phyloP scores from a whole-genome alignment of 306 rosid genomes.

The Lupinus albus region DNA sequence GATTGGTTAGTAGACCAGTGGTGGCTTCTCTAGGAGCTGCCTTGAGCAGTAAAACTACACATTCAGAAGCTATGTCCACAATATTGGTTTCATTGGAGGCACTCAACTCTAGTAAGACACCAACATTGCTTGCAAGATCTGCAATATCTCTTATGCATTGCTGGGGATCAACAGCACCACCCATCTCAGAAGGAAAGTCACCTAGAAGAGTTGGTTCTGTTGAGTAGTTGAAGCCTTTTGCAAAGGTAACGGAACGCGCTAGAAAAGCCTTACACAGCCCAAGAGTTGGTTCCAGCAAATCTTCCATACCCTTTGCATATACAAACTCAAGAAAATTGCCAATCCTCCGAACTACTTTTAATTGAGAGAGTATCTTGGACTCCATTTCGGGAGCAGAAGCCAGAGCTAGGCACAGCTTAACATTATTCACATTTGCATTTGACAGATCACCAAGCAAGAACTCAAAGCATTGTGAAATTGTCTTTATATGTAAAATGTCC shows the following conservation, averaged over 20 bases:
- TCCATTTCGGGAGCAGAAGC: slow-evolving; percentile 98
- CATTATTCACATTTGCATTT: slow-evolving; percentile 82
- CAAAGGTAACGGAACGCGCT: slow-evolving; percentile 64
- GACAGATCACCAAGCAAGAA: slow-evolving; percentile 95
- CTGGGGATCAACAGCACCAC: slow-evolving; percentile 64
- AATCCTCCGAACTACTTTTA: slow-evolving; percentile 86
- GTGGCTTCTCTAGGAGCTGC: slow-evolving; percentile 97
- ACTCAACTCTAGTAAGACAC: slow-evolving; percentile 78
- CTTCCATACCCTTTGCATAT: slow-evolving; percentile 88
- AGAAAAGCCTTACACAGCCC: slow-evolving; percentile 92
- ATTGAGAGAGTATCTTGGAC: slow-evolving; percentile 85
- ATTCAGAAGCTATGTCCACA: slow-evolving; percentile 82
- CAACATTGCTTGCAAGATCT: slow-evolving; percentile 80
- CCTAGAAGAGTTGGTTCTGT: slow-evolving; percentile 71
- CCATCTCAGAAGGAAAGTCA: slow-evolving; percentile 53
- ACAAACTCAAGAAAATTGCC: slow-evolving; percentile 88
- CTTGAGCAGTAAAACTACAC: slow-evolving; percentile 70
- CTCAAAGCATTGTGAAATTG: slow-evolving; percentile 93
- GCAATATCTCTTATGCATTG: slow-evolving; percentile 78
- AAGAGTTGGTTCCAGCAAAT: slow-evolving; percentile 86
- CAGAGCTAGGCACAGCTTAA: slow-evolving; percentile 84
- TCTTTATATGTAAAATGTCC: slow-evolving; percentile 83
- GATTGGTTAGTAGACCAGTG: slow-evolving; percentile 82
- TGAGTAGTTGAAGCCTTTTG: slow-evolving; percentile 60
- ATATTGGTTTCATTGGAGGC: slow-evolving; percentile 54